Percentiles rank a stretch among this genome's conserved stretches.
Conservation (phyloP, 148 eudicot species). For the Talinum fruticosum region DNA sequence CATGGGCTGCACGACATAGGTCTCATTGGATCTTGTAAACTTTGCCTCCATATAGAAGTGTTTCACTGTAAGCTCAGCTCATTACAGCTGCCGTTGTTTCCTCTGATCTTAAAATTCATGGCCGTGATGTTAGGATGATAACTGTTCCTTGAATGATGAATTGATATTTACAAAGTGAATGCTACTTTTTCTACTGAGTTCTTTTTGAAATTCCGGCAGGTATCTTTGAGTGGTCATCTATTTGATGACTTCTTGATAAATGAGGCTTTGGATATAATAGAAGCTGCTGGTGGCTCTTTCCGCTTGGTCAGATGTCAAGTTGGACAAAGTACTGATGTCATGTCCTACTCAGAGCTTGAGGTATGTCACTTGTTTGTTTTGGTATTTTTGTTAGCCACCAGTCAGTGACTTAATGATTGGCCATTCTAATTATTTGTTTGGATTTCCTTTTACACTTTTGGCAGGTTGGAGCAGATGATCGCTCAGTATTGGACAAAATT, state of each 20-base stretch:
- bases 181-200: not conserved
- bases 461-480: slow-evolving; percentile 92
- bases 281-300: slow-evolving; percentile 96
- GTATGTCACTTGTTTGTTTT: slow-evolving; percentile 38
- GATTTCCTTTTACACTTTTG: slow-evolving; percentile 9
- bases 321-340: slow-evolving; percentile 75
- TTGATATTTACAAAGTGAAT: not conserved
- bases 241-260: slow-evolving; percentile 91
- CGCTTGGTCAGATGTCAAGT: slow-evolving; percentile 83
- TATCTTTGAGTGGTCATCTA: slow-evolving; percentile 92
- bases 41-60: too few species aligned
- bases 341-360: slow-evolving; percentile 91
- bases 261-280: slow-evolving; percentile 93
- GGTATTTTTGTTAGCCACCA: not conserved
- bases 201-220: slow-evolving; percentile 44
- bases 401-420: not conserved
- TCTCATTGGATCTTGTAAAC: not conserved
- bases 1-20: not conserved
- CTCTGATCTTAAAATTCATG: too few species aligned
- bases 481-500: slow-evolving; percentile 61
- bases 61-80: too few species aligned
- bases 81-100: not conserved
- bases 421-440: not conserved
- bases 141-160: not conserved
- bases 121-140: not conserved